Evolutionary conservation across 768 basidiomycete species (phyloP).

Genomic region (Pholiota conissans): DNA sequence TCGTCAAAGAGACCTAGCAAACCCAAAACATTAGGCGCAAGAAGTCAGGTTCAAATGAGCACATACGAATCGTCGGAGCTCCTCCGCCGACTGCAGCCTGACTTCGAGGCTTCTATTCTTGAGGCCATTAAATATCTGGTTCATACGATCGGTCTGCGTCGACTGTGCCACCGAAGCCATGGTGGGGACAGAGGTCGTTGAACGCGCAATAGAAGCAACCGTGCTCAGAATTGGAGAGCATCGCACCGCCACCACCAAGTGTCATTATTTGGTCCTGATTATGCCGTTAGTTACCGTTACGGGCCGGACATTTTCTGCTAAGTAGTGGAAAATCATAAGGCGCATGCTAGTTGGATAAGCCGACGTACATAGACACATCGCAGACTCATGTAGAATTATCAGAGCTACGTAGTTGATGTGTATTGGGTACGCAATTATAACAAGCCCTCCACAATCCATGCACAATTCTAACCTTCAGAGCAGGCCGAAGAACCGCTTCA

Average conservation of each 20-base stretch:
- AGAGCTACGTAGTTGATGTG: no score
- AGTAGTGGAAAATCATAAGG: no score
- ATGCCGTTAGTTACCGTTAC: background rate
- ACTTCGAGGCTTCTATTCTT: conserved; percentile 64
- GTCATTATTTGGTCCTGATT: conserved; percentile 16
- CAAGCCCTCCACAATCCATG: no score
- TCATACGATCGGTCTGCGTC: conserved; percentile 60
- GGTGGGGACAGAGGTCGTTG: conserved; percentile 21
- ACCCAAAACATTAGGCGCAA: conserved; percentile 8
- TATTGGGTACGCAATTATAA: no score
- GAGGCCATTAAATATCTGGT: conserved; percentile 66
- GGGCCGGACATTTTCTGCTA: no score
- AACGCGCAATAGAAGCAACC: conserved; percentile 7
- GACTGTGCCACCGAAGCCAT: conserved; percentile 66
- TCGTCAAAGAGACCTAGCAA: conserved; percentile 64
- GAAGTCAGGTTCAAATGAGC: conserved; percentile 4
- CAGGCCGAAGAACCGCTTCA: no score
- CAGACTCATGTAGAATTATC: no score
- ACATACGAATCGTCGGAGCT: conserved; percentile 74
- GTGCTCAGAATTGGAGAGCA: background rate
- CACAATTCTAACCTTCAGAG: no score
- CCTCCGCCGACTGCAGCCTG: conserved; percentile 66
- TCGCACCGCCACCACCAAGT: background rate
- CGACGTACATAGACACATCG: no score
- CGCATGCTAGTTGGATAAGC: no score